Conservation (phyloP, 2,329 filamentous ascomycete genomes). For the Epichloe aotearoae region DNA sequence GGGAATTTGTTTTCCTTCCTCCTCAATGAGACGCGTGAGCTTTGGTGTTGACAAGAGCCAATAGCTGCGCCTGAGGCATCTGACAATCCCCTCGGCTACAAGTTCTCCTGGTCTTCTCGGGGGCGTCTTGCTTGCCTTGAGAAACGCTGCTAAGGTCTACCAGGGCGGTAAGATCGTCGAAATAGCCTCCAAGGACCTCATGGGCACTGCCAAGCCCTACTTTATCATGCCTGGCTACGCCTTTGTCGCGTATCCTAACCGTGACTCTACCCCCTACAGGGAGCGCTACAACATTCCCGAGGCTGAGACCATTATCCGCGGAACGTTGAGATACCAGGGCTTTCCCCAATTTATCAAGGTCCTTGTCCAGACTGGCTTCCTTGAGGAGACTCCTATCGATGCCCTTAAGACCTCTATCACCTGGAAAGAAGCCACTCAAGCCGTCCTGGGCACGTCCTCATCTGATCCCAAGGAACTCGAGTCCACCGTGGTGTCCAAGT, state of each 20-base stretch:
- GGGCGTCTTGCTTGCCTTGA: constrained; percentile 75
- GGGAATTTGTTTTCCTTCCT: no score
- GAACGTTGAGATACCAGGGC: constrained; percentile 71
- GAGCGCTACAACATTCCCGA: constrained; percentile 88
- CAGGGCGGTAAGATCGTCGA: constrained; percentile 63
- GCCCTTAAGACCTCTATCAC: constrained; percentile 53
- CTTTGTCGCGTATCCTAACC: constrained; percentile 87
- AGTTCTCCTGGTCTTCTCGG: constrained; percentile 64
- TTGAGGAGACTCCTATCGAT: constrained; percentile 54
- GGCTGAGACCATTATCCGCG: constrained; percentile 75
- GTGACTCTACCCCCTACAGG: constrained; percentile 76
- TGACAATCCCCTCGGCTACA: constrained; percentile 76
- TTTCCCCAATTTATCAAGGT: constrained; percentile 85
- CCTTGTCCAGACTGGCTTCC: constrained; percentile 82
- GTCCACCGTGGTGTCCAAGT: constrained; percentile 61
- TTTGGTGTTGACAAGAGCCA: constrained; percentile 23
- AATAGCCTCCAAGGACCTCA: constrained; percentile 40
- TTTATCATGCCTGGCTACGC: constrained; percentile 76
- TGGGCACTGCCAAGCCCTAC: constrained; percentile 57
- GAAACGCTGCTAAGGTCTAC: constrained; percentile 76
- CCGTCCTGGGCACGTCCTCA: constrained; percentile 58
- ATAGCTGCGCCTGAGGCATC: constrained; percentile 53
- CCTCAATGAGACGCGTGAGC: no score
- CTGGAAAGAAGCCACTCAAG: constrained; percentile 77
- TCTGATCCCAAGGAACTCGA: constrained; percentile 55